Percentiles rank a stretch among this genome's conserved stretches.
phyloP scores from a whole-genome alignment of 805 yeast genomes.

The Cyberlindnera mycetangii region DNA sequence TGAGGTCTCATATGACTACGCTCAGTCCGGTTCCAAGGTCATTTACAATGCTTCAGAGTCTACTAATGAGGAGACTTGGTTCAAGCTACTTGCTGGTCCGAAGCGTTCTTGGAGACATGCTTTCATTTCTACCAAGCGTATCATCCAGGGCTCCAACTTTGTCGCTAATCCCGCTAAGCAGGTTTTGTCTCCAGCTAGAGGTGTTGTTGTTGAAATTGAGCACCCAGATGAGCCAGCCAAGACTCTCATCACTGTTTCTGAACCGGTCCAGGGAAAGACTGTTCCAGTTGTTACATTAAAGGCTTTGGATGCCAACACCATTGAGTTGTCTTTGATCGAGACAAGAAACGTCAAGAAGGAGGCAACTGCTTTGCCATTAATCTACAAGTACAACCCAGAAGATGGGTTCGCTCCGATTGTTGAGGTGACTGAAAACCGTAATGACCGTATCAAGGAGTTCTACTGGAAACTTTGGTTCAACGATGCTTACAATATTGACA shows the following conservation, averaged over 20 bases:
- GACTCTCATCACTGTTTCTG: conserved; percentile 63
- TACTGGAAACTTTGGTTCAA: conserved; percentile 97
- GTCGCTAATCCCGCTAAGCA: conserved; percentile 76
- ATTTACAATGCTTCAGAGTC: conserved; percentile 39
- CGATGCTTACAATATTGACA: conserved; percentile 59
- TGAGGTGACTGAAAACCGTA: conserved; percentile 88
- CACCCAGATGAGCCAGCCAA: conserved; percentile 48
- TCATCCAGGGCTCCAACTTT: conserved; percentile 83
- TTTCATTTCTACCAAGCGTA: conserved; percentile 69
- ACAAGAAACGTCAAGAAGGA: conserved; percentile 77
- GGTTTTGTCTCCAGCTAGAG: conserved; percentile 72
- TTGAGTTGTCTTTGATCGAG: conserved; percentile 77
- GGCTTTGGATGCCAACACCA: conserved; percentile 46
- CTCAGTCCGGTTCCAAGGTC: conserved; percentile 32
- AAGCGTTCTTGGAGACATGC: conserved; percentile 88
- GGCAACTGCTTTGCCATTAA: conserved; percentile 73
- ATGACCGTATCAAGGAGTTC: conserved; percentile 88
- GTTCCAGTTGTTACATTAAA: conserved; percentile 65
- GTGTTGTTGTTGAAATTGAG: conserved; percentile 60
- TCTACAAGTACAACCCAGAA: conserved; percentile 73
- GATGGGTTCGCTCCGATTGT: conserved; percentile 95
- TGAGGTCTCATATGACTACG: conserved; percentile 33
- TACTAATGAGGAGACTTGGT: conserved; percentile 54
- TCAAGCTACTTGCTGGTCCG: conserved; percentile 75
- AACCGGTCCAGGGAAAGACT: conserved; percentile 67